phyloP scores from a whole-genome alignment of 805 yeast genomes.

The Zygotorulaspora sp. region DNA sequence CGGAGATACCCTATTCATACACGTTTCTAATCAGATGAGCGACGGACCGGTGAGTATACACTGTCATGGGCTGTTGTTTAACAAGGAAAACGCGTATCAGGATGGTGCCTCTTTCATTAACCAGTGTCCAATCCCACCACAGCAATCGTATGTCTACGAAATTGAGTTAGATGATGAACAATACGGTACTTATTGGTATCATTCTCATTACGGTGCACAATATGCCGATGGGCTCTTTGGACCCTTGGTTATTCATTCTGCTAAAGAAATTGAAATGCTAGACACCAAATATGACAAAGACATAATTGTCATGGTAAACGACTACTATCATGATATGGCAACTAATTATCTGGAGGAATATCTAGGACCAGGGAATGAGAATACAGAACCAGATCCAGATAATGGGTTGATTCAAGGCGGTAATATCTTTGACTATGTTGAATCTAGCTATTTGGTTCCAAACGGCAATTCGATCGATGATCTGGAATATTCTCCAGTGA shows the following conservation, averaged over 20 bases:
- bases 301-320: constrained; percentile 41
- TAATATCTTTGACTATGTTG: constrained; percentile 29
- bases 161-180: constrained; percentile 39
- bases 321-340: constrained; percentile 44
- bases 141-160: constrained; percentile 39
- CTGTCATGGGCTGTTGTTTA: constrained; percentile 49
- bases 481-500: constrained; percentile 7
- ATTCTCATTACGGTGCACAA: constrained; percentile 47
- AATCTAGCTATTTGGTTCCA: constrained; percentile 20
- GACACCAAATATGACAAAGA: constrained; percentile 45
- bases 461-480: constrained; percentile 27
- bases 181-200: constrained; percentile 55
- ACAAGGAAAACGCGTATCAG: constrained; percentile 42
- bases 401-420: constrained; percentile 42
- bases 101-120: constrained; percentile 51
- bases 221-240: constrained; percentile 48
- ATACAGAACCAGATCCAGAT: constrained; percentile 51
- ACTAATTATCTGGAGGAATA: constrained; percentile 31
- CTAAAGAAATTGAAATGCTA: constrained; percentile 36
- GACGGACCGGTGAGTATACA: constrained; percentile 44
- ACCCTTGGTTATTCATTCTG: constrained; percentile 45
- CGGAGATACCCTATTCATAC: constrained; percentile 43
- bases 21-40: constrained; percentile 37
- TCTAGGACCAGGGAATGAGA: constrained; percentile 40
- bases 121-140: constrained; percentile 46